A percentile compares a stretch with the other conserved stretches of the same genome.
phyloP scores from a whole-genome alignment of 2,329 filamentous ascomycete species.

The Ceratocystis destructans region DNA sequence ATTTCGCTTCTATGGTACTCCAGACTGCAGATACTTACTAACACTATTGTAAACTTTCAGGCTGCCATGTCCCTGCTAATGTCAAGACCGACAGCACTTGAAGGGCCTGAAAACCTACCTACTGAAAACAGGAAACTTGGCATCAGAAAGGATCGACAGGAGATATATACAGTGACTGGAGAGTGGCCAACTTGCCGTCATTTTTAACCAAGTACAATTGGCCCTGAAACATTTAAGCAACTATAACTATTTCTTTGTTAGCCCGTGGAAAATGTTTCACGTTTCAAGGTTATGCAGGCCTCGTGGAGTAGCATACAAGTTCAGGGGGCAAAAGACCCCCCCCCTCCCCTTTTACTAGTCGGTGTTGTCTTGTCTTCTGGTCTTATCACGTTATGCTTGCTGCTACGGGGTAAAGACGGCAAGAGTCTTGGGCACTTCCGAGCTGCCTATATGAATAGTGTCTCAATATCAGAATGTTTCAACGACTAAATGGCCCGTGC shows the following conservation, averaged over 20 bases:
- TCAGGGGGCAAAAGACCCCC: not conserved
- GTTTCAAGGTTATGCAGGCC: not conserved
- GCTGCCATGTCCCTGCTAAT: conserved; percentile 6
- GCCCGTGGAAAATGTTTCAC: not conserved
- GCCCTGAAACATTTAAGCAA: not conserved
- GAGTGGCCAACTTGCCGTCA: not conserved
- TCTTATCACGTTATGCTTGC: not conserved
- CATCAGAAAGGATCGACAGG: not conserved
- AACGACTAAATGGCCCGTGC: not conserved
- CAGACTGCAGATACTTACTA: not conserved
- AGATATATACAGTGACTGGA: not conserved
- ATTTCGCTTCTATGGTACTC: not conserved
- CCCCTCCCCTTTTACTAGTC: not conserved
- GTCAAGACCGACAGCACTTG: not conserved
- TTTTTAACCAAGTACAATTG: not conserved
- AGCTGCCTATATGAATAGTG: not conserved
- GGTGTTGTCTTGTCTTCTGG: too few relatives aligned
- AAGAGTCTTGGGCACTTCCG: not conserved
- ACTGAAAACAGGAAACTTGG: not conserved
- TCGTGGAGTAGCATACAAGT: not conserved
- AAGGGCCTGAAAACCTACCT: not conserved
- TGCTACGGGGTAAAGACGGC: not conserved
- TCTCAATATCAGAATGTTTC: not conserved
- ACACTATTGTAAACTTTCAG: not conserved
- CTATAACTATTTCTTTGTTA: not conserved